Conservation (phyloP, 164 flowering plant genomes). For the Saururus chinensis region DNA sequence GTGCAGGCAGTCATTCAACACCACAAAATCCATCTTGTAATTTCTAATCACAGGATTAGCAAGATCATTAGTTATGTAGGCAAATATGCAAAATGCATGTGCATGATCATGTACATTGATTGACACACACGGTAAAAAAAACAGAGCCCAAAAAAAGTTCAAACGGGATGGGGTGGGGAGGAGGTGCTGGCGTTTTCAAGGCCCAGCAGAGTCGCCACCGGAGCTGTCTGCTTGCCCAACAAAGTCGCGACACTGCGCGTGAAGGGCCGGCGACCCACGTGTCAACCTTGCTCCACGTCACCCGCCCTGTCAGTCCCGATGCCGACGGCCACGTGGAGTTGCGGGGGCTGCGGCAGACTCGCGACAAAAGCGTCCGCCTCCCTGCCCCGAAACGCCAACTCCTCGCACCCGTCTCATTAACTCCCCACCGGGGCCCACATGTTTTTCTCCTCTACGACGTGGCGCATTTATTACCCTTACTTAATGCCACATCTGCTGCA, state of each 20-base stretch:
- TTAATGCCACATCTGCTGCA: too few species aligned
- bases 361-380: slow-evolving; percentile 7
- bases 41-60: too few species aligned
- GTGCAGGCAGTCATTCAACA: too few species aligned
- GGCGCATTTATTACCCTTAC: too few species aligned
- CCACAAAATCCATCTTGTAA: too few species aligned
- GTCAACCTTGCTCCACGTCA: slow-evolving; percentile 9
- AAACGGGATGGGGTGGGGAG: not conserved
- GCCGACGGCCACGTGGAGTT: slow-evolving; percentile 20
- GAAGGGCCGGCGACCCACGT: slow-evolving; percentile 10
- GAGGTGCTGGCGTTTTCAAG: not conserved
- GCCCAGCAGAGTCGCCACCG: slow-evolving; percentile 7
- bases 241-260: slow-evolving; percentile 17
- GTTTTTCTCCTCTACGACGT: too few species aligned
- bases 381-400: slow-evolving; percentile 3
- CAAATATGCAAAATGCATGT: not conserved
- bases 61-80: too few species aligned
- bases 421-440: not conserved
- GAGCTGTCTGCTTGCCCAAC: slow-evolving; percentile 9
- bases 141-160: not conserved
- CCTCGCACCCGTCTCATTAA: too few species aligned
- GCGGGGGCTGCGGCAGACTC: not conserved
- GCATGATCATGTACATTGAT: not conserved
- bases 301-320: not conserved
- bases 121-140: not conserved